These are phyloP conservation scores for Microdochium paspali DNA, from an alignment of 2,329 filamentous ascomycete species.

Conservation along the genomic window DNA sequence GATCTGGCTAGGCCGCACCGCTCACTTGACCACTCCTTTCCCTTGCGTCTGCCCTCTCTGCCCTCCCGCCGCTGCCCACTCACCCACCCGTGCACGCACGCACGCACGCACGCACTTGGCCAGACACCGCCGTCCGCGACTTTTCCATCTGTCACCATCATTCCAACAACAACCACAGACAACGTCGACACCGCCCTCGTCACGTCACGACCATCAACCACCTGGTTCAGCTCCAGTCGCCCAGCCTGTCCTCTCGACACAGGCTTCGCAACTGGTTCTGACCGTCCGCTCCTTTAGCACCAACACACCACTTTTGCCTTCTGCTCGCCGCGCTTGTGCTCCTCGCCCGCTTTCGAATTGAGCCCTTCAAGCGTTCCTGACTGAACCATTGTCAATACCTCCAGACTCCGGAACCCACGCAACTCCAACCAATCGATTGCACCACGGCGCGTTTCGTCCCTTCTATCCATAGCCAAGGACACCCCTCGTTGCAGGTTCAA, in stretches of 20 bases:
- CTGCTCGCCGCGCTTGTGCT: slow-evolving; percentile 2
- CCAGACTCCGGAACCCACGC: too few relatives aligned
- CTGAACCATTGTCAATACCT: too few relatives aligned
- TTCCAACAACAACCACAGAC: slow-evolving; percentile 18
- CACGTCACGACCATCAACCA: slow-evolving; percentile 13
- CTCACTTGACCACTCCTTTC: not conserved
- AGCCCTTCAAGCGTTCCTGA: not conserved
- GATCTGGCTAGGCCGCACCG: too few relatives aligned
- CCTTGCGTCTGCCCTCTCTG: slow-evolving; percentile 8
- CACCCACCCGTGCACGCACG: too few relatives aligned
- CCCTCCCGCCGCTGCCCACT: too few relatives aligned
- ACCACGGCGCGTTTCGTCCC: not conserved
- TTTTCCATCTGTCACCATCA: slow-evolving; percentile 15
- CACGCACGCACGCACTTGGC: too few relatives aligned
- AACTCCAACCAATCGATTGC: too few relatives aligned
- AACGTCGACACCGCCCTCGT: slow-evolving; percentile 17
- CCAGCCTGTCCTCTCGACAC: slow-evolving; percentile 23
- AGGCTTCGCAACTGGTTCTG: slow-evolving; percentile 46
- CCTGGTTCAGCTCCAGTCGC: slow-evolving; percentile 49
- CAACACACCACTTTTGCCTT: slow-evolving; percentile 12
- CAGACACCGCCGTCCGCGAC: slow-evolving; percentile 7
- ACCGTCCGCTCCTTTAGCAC: slow-evolving; percentile 47
- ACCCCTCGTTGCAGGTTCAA: not conserved
- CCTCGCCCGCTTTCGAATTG: not conserved
- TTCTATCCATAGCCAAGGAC: not conserved